phyloP scores from a whole-genome alignment of 805 yeast species.

The Huiozyma sinensis region DNA sequence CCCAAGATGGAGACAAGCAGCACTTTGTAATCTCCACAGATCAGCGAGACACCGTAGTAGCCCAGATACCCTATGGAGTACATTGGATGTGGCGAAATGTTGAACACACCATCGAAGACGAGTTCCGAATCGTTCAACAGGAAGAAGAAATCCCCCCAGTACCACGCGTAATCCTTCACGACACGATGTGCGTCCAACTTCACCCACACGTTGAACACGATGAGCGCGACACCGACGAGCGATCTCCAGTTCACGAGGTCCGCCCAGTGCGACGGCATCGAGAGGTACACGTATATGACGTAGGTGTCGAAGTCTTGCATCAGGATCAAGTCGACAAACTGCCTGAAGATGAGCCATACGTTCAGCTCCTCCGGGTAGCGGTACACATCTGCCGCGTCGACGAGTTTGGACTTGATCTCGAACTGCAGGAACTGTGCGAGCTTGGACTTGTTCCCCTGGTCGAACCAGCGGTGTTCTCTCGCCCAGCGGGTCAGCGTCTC shows the following conservation, averaged over 20 bases:
- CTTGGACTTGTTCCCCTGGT: conserved; percentile 18
- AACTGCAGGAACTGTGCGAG: conserved; percentile 34
- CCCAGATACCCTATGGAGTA: conserved; percentile 84
- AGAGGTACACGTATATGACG: conserved; percentile 47
- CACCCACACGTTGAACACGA: conserved; percentile 72
- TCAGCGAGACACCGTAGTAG: conserved; percentile 72
- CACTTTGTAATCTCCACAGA: conserved; percentile 63
- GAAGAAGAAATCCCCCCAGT: conserved; percentile 91
- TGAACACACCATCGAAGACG: conserved; percentile 81
- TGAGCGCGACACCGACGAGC: conserved; percentile 46
- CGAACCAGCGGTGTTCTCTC: conserved; percentile 35
- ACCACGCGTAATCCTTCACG: conserved; percentile 87
- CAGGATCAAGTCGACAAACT: conserved; percentile 66
- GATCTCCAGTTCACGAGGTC: conserved; percentile 42
- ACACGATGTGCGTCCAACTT: conserved; percentile 81
- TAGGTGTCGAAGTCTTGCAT: conserved; percentile 80
- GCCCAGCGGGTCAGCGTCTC: conserved; percentile 45
- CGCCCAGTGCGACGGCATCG: conserved; percentile 33
- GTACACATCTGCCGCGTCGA: conserved; percentile 23
- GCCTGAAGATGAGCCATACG: conserved; percentile 73
- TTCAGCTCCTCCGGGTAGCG: conserved; percentile 63
- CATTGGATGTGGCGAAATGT: conserved; percentile 89
- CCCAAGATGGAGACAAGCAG: conserved; percentile 61
- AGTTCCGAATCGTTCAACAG: conserved; percentile 56
- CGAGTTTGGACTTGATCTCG: conserved; percentile 32